phyloP scores from a whole-genome alignment of 139 green algal genomes.

The Asterochloris erici region DNA sequence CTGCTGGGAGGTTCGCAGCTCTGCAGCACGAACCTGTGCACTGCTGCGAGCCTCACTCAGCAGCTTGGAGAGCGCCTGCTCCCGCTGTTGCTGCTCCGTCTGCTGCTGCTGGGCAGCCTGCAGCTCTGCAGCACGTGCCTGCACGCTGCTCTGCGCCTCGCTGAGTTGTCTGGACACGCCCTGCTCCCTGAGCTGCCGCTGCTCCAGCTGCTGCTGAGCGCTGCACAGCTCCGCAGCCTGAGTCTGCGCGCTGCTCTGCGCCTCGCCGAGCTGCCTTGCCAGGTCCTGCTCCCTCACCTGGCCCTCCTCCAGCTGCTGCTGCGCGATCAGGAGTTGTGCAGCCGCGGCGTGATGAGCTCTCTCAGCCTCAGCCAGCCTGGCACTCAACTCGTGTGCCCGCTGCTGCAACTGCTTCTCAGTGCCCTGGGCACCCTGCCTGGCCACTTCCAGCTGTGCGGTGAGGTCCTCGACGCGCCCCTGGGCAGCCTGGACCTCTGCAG shows the following conservation, averaged over 20 bases:
- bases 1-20: no score
- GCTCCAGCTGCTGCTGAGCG: background rate
- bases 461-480: constrained; percentile 1
- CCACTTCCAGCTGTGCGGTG: constrained; percentile 8
- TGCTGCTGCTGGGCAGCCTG: background rate
- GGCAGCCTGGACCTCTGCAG: constrained; percentile 3
- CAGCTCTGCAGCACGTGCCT: background rate
- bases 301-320: background rate
- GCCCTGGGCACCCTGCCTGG: constrained; percentile 8
- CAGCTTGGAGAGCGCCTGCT: constrained; percentile 5
- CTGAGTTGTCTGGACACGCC: background rate
- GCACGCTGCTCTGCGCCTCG: background rate
- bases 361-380: constrained; percentile 4
- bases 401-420: background rate
- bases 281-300: background rate
- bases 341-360: background rate
- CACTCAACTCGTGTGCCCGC: background rate
- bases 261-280: background rate
- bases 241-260: background rate
- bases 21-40: no score
- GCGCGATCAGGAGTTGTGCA: background rate
- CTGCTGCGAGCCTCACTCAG: background rate
- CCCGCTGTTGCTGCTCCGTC: constrained; percentile 1
- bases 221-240: background rate
- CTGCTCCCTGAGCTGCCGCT: background rate